Evolutionary conservation across 495 filamentous ascomycete genomes (phyloP).

Genomic region (Diplogelasinospora grovesii): DNA sequence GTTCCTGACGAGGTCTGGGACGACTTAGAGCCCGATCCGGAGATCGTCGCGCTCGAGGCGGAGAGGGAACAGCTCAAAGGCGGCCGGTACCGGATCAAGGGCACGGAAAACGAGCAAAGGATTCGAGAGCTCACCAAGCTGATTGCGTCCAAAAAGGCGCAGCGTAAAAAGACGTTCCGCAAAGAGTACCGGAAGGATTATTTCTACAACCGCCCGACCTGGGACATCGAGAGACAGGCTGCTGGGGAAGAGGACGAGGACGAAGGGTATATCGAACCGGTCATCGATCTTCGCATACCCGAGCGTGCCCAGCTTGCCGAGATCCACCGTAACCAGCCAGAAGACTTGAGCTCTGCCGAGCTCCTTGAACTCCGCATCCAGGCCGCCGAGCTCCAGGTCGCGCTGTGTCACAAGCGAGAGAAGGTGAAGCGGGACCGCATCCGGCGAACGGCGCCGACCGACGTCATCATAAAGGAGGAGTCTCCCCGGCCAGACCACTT

Average conservation of each 20-base stretch:
- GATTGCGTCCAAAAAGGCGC: constrained; percentile 10
- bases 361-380: constrained; percentile 11
- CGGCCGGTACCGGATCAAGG: constrained; percentile 12
- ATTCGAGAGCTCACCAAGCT: constrained; percentile 7
- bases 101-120: constrained; percentile 7
- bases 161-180: constrained; percentile 9
- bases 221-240: constrained; percentile 17
- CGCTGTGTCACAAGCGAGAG: neutral
- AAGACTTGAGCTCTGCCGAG: constrained; percentile 7
- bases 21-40: constrained; percentile 12
- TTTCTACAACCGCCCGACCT: constrained; percentile 22
- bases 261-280: constrained; percentile 3
- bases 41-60: constrained; percentile 15
- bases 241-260: constrained; percentile 11
- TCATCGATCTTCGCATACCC: constrained; percentile 1
- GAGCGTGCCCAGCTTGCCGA: constrained; percentile 5
- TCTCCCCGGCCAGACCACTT: constrained; percentile 3
- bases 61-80: constrained; percentile 19
- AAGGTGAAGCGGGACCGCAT: neutral
- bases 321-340: constrained; percentile 6
- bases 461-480: neutral
- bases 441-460: neutral
- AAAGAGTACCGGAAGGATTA: constrained; percentile 18
- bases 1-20: constrained; percentile 20
- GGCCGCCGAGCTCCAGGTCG: constrained; percentile 10